Evolutionary conservation across 140 eudicot genomes (phyloP).

Genomic region (Ambrosia hybrid): DNA sequence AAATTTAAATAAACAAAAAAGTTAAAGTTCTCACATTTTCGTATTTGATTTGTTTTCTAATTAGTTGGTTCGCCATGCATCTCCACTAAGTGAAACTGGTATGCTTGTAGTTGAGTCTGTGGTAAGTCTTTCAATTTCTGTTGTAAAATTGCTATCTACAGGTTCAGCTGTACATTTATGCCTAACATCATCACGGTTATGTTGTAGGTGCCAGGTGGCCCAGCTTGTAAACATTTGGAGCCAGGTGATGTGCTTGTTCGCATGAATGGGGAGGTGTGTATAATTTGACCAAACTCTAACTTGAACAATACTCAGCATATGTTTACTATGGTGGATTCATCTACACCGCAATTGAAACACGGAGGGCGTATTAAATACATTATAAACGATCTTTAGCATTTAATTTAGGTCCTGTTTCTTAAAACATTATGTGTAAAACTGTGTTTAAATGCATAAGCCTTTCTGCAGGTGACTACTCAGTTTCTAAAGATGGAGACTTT

Average conservation of each 20-base stretch:
- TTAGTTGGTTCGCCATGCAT: conserved; percentile 91
- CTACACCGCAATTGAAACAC: too few species aligned
- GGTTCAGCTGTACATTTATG: conserved; percentile 1
- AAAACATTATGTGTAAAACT: conserved; percentile 4
- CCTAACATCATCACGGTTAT: conserved; percentile 20
- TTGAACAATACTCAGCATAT: too few species aligned
- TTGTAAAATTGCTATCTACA: conserved; percentile 9
- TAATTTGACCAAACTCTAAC: neutral
- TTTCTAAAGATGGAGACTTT: conserved; percentile 84
- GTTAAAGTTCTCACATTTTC: conserved; percentile 6
- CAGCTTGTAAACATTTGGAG: conserved; percentile 74
- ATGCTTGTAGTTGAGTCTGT: conserved; percentile 98
- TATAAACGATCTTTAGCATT: too few species aligned
- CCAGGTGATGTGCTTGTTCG: conserved; percentile 96
- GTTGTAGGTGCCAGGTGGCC: conserved; percentile 97
- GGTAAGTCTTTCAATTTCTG: conserved; percentile 48
- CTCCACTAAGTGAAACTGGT: conserved; percentile 92
- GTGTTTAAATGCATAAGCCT: conserved; percentile 7
- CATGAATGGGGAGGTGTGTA: conserved; percentile 76
- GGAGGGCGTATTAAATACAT: too few species aligned
- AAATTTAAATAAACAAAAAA: neutral
- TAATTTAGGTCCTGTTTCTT: too few species aligned
- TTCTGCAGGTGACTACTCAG: conserved; percentile 86
- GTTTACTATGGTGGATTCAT: too few species aligned
- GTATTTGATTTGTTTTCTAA: conserved; percentile 30